Base-by-base conservation (phyloP, 106 monocot genomes). In the Ottelia alismoides region DNA sequence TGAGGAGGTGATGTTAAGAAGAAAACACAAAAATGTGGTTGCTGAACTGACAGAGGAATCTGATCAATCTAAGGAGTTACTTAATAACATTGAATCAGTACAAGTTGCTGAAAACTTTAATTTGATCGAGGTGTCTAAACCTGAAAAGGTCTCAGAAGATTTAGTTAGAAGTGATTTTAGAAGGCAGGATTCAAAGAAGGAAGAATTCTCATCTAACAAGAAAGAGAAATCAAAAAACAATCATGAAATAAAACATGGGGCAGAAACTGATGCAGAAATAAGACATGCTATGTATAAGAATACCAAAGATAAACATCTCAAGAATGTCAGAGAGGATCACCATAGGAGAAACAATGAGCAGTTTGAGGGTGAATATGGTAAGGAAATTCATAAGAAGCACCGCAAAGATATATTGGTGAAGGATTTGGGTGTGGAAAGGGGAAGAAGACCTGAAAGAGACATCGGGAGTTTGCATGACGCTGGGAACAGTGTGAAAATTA, bases 1-100 rank as follows among this genome's bases (percentile, higher is more conserved):
- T 70, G 79, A 85, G 32, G 75, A 98, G 18, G 72, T 90, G 30
- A 74, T 98, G 79, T 61, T 54, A 40, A 78, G 76, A 66, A 79
- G 98, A 58, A 80, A 73, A 48, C 49, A 49, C 31, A 83, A 75
- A 56, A 82, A 80, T 65, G 40, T 48, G 12, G 32, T 16, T 28
- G 31, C 61, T 47, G 68, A 69, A 30, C 24, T 31, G 43, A 68
- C 70, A 32, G 71, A 55, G 23, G 30, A 27, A 47, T 23, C 29
- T 22, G 20, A 11, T 35, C 59, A 68, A 25, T 32, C 47, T 22
- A 57, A 32, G 50, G 63, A 44, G 31, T 30, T 35, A 40, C 30
- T 17, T 29, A 58, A 65, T 28, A 67, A 65, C 24, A 43, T 22
- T 47, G 65, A 69, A 19, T 55, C 56, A 53, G 27, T 45, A n/a